phyloP scores from a whole-genome alignment of 108 stramenopile genomes.

The Parietichytrium sp. region DNA sequence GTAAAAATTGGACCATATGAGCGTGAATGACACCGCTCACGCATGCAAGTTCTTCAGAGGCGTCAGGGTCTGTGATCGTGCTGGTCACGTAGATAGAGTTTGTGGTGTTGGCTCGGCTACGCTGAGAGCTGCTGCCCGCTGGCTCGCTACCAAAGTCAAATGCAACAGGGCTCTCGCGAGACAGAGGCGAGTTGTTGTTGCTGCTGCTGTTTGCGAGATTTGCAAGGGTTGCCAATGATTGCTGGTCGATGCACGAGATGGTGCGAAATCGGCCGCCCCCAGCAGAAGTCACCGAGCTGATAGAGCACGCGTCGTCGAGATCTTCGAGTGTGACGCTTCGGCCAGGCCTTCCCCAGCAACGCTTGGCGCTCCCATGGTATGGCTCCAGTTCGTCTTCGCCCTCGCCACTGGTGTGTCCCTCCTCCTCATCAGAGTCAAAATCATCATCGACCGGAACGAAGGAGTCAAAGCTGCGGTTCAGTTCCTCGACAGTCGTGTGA shows the following conservation, averaged over 20 bases:
- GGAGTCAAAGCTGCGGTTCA: background rate
- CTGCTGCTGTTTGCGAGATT: background rate
- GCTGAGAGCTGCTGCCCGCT: background rate
- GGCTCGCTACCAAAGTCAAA: background rate
- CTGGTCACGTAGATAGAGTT: background rate
- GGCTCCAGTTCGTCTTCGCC: background rate
- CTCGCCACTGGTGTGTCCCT: background rate
- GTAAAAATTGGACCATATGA: background rate
- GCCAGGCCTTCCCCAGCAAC: slow-evolving; percentile 19
- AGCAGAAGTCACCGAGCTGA: too few relatives aligned
- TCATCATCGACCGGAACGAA: background rate
- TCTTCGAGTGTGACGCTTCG: background rate
- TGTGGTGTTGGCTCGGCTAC: background rate
- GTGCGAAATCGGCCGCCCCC: background rate
- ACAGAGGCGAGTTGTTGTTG: background rate
- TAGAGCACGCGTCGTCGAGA: too few relatives aligned
- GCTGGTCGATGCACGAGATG: background rate
- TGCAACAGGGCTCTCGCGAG: background rate
- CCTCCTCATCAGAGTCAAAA: background rate
- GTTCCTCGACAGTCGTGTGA: background rate
- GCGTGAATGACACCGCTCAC: slow-evolving; percentile 33
- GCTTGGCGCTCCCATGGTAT: background rate
- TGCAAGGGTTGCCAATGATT: background rate
- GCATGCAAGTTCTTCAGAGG: slow-evolving; percentile 8
- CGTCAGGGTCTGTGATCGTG: background rate